These are phyloP conservation scores for Aureobasidium mangrovei DNA, from an alignment of 2,329 filamentous ascomycete species.

Conservation along the genomic window DNA sequence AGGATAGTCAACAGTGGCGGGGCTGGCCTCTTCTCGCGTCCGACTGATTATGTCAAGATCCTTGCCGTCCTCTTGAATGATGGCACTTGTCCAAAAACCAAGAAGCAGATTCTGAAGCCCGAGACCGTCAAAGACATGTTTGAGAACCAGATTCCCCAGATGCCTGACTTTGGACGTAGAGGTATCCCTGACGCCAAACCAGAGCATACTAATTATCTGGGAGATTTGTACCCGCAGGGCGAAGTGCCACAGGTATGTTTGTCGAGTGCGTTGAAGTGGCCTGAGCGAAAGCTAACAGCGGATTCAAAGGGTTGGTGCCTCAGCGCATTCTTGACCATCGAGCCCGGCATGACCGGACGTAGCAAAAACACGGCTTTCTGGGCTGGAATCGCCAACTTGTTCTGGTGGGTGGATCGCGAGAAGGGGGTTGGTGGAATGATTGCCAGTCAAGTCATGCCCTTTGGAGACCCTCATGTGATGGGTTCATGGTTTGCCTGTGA, in stretches of 20 bases:
- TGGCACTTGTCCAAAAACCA: slow-evolving; percentile 51
- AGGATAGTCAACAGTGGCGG: slow-evolving; percentile 51
- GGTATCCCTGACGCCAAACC: slow-evolving; percentile 27
- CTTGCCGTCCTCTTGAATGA: slow-evolving; percentile 56
- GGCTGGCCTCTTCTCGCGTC: slow-evolving; percentile 51
- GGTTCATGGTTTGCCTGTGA: slow-evolving; percentile 28
- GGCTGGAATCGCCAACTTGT: slow-evolving; percentile 30
- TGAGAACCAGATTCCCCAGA: slow-evolving; percentile 42
- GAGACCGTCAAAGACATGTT: slow-evolving; percentile 56
- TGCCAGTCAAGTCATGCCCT: slow-evolving; percentile 30
- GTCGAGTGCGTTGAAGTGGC: background rate
- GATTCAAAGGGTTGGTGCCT: slow-evolving; percentile 53
- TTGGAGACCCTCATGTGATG: slow-evolving; percentile 27
- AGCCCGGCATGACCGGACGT: slow-evolving; percentile 28
- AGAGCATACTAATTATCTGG: slow-evolving; percentile 28
- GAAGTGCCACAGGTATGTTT: slow-evolving; percentile 4
- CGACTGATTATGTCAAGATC: slow-evolving; percentile 52
- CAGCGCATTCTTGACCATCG: slow-evolving; percentile 27
- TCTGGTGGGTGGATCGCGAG: slow-evolving; percentile 32
- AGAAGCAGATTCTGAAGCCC: slow-evolving; percentile 44
- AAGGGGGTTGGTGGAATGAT: slow-evolving; percentile 33
- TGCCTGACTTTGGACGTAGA: slow-evolving; percentile 28
- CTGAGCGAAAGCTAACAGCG: background rate
- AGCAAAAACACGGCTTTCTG: slow-evolving; percentile 28
- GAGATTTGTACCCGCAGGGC: slow-evolving; percentile 40